Percentiles rank a stretch among this genome's conserved stretches.
phyloP scores from a whole-genome alignment of 305 asterid species.

The Stenogyne calaminthoides region DNA sequence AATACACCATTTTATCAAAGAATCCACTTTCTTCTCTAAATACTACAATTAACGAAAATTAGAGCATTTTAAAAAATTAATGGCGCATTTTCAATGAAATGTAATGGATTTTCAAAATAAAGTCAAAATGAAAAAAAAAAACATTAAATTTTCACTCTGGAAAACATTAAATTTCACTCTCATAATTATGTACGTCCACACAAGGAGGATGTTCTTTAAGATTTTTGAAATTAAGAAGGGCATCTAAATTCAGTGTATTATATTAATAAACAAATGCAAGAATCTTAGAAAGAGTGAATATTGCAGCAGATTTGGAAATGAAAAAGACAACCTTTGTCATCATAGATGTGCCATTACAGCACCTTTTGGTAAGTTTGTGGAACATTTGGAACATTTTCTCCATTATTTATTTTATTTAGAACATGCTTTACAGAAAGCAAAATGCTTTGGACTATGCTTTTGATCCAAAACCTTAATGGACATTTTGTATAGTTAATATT shows the following conservation, averaged over 20 bases:
- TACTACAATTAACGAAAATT: too few species aligned
- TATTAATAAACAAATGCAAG: slow-evolving; percentile 28
- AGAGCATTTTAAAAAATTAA: too few species aligned
- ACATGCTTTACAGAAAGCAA: slow-evolving; percentile 34
- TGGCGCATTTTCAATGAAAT: too few species aligned
- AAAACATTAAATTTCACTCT: not conserved
- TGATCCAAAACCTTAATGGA: slow-evolving; percentile 4
- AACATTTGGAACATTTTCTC: slow-evolving; percentile 20
- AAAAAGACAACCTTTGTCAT: slow-evolving; percentile 49
- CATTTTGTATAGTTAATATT: not conserved
- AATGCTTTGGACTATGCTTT: slow-evolving; percentile 27
- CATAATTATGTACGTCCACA: not conserved
- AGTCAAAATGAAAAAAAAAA: too few species aligned
- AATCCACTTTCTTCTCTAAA: not conserved
- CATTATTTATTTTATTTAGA: not conserved
- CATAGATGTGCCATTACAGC: slow-evolving; percentile 36
- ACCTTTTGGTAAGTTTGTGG: slow-evolving; percentile 22
- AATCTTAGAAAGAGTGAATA: slow-evolving; percentile 32
- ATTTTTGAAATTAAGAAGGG: slow-evolving; percentile 7
- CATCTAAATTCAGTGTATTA: slow-evolving; percentile 23
- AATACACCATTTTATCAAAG: slow-evolving; percentile 18
- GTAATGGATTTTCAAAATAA: too few species aligned
- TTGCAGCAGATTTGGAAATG: slow-evolving; percentile 27
- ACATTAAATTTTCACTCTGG: too few species aligned
- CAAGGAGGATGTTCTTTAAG: slow-evolving; percentile 2